A percentile compares a stretch with the other conserved stretches of the same genome.
Conservation (phyloP, 768 basidiomycete species). For the Amanita inopinata region DNA sequence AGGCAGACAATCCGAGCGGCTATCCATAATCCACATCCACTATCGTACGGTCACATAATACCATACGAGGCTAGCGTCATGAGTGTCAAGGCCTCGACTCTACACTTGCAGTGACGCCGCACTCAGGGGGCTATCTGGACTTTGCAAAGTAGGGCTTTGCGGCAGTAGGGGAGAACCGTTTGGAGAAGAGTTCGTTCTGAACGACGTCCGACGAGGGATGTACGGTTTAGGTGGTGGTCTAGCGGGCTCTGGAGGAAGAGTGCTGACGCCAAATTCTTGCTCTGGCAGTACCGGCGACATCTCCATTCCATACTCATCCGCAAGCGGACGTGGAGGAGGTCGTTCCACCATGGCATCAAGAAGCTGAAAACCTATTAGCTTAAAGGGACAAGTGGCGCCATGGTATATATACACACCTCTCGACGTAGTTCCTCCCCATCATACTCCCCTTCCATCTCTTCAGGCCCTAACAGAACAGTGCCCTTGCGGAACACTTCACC, state of each 20-base stretch:
- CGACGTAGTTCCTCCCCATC: constrained; percentile 82
- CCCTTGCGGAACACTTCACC: constrained; percentile 96
- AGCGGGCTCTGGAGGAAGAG: constrained; percentile 12
- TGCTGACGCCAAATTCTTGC: constrained; percentile 3
- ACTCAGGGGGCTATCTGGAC: not conserved
- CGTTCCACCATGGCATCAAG: constrained; percentile 82
- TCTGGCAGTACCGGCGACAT: constrained; percentile 14
- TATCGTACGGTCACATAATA: too few species aligned
- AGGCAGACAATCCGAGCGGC: too few species aligned
- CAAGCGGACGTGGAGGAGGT: constrained; percentile 64
- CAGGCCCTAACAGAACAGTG: constrained; percentile 63
- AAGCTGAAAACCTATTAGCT: constrained; percentile 36
- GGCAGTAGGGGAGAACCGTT: not conserved
- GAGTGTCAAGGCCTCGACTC: too few species aligned
- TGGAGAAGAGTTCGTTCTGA: not conserved
- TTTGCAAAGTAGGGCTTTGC: not conserved
- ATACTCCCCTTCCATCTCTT: constrained; percentile 86
- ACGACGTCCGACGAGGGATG: constrained; percentile 44
- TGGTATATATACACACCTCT: constrained; percentile 42
- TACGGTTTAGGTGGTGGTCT: constrained; percentile 51
- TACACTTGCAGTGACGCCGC: not conserved
- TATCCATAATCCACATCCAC: too few species aligned
- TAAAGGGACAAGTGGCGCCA: not conserved
- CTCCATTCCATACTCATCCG: constrained; percentile 50
- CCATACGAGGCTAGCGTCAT: too few species aligned